Evolutionary conservation across 1,284 basidiomycete species (phyloP).

Genomic region (Rhodotorula sp.): DNA sequence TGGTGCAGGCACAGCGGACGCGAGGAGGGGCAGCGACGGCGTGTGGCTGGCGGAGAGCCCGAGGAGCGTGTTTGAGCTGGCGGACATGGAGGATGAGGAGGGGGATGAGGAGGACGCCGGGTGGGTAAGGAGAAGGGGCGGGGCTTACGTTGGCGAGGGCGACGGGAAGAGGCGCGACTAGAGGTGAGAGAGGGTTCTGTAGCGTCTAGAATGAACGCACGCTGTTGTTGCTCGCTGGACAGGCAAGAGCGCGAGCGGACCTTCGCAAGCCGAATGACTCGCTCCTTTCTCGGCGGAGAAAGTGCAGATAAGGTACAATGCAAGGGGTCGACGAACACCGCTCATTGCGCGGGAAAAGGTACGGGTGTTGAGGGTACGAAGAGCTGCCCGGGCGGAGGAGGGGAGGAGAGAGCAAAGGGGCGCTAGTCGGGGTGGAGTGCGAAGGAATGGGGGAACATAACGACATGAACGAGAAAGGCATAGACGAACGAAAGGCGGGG

Average conservation of each 20-base stretch:
- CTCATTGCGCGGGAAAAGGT: neutral
- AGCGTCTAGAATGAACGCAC: no score
- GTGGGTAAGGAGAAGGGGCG: neutral
- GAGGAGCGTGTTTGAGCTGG: neutral
- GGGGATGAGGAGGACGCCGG: neutral
- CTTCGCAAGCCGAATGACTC: no score
- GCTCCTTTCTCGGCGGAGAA: no score
- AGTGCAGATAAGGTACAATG: neutral
- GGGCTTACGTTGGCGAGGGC: neutral
- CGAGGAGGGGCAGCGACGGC: neutral
- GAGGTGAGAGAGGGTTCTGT: neutral
- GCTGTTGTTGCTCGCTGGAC: no score
- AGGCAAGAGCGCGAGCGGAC: no score
- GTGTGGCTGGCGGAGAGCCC: conserved; percentile 3
- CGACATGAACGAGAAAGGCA: neutral
- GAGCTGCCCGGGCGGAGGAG: neutral
- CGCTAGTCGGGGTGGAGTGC: neutral
- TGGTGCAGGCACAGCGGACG: neutral
- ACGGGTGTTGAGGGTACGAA: neutral
- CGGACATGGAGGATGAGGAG: neutral
- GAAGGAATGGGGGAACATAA: neutral
- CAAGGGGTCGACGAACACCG: neutral
- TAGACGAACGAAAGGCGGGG: neutral
- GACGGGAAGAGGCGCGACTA: neutral
- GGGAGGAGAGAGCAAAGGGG: no score